Conservation (phyloP, 129 eudicot genomes). For the Helichrysum umbraculigerum region DNA sequence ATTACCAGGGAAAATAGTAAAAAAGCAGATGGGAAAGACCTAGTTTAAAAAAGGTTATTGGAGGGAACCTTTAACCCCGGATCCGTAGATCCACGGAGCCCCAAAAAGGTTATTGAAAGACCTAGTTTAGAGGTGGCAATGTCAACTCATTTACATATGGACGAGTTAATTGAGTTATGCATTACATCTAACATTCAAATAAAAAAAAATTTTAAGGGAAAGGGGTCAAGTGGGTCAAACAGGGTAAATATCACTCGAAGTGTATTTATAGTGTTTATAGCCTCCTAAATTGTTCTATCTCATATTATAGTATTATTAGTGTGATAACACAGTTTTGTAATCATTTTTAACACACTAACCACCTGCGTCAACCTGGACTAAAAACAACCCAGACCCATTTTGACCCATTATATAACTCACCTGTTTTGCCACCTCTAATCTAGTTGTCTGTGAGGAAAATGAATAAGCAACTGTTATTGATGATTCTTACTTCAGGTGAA, state of each 20-base stretch:
- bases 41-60: too few species aligned
- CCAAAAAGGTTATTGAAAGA: too few species aligned
- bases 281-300: neutral
- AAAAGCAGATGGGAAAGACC: neutral
- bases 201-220: neutral
- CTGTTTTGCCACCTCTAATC: neutral
- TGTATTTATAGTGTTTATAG: neutral
- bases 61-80: too few species aligned
- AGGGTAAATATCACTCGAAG: neutral
- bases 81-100: too few species aligned
- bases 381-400: neutral
- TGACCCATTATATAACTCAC: neutral
- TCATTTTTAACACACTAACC: neutral
- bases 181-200: neutral
- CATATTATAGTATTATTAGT: neutral
- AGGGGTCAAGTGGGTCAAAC: conserved; percentile 2
- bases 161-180: neutral
- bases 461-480: neutral
- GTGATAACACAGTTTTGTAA: neutral
- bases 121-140: neutral
- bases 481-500: conserved; percentile 53
- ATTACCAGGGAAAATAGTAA: neutral
- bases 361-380: neutral
- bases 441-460: conserved; percentile 3
- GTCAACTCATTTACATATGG: neutral